Base-by-base conservation (phyloP, 768 basidiomycete genomes). In the Mycena crocata region DNA sequence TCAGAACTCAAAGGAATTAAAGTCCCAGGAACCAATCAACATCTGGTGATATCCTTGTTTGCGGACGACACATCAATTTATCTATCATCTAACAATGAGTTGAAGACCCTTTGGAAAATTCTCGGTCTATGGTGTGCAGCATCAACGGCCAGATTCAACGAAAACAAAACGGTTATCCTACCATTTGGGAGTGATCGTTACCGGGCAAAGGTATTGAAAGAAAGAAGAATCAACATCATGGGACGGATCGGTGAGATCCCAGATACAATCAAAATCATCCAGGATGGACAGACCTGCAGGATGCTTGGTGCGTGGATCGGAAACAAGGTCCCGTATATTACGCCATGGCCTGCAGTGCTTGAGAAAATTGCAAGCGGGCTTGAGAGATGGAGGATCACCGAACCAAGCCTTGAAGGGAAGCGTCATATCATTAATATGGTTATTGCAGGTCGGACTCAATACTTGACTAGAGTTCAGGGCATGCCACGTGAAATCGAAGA, bases 61-160 rank as follows among this genome's bases (percentile, higher is more conserved):
- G 51, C 51, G 4, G 51, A 54, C 21, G 51, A 54, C 26, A 54
- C 51, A 54, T 34, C 50, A 48, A 48, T 48, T 48, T 48, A 48
- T 19, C 26, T 30, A 26, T 26, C 24, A 10, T 48, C 46, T 34
- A 42, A 42, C 6, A 55, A 12, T 64, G 68, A 32, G 64, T 84
- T 0, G 12, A 42, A 51, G 0, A 56, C 55, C 0, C 74, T 85
- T 0, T 32, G 69, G 5, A 0, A 34, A 0, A 73, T 84, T 2
- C 79, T 85, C 0, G 26, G 74, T 0, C 35, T 37, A 0, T 86
- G 84, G 85, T 85, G 81, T 64, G 31, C 24, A 0, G 81, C 77
- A 17, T 79, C 79, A 19, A 70, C 74, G 0, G 83, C 83, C 0
- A 81, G 78, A 52, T 85, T 85, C 66, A 86, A 84, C 50, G 57